These are phyloP conservation scores for Ceratobasidium papillatum DNA, from an alignment of 1,284 basidiomycete genomes.

Conservation along the genomic window DNA sequence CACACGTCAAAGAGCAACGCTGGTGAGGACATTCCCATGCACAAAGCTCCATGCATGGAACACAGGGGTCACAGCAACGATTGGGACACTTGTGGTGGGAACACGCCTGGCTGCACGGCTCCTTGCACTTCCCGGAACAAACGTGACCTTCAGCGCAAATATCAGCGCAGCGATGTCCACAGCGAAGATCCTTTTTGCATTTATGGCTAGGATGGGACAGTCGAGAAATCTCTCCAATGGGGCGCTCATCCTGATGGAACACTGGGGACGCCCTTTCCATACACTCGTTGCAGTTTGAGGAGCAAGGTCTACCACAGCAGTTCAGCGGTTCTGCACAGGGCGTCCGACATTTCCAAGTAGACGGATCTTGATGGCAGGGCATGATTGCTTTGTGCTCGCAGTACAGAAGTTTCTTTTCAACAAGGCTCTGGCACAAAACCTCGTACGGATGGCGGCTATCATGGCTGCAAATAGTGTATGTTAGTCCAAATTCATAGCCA, in stretches of 20 bases:
- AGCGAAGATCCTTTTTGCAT: slow-evolving; percentile 64
- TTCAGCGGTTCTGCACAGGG: slow-evolving; percentile 58
- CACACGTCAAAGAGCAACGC: slow-evolving; percentile 69
- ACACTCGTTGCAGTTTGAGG: slow-evolving; percentile 61
- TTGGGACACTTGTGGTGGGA: slow-evolving; percentile 60
- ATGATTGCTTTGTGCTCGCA: slow-evolving; percentile 67
- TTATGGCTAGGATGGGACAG: slow-evolving; percentile 58
- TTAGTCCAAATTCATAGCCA: neutral
- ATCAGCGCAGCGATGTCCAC: slow-evolving; percentile 64
- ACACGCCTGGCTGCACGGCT: slow-evolving; percentile 66
- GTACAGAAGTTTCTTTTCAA: slow-evolving; percentile 59
- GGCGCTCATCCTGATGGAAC: slow-evolving; percentile 55
- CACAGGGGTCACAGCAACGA: slow-evolving; percentile 64
- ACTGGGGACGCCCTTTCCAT: slow-evolving; percentile 51
- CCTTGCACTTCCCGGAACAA: slow-evolving; percentile 59
- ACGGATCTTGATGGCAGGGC: slow-evolving; percentile 60
- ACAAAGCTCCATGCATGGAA: slow-evolving; percentile 70
- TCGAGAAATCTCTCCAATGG: slow-evolving; percentile 46
- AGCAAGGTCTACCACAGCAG: slow-evolving; percentile 69
- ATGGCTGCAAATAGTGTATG: neutral
- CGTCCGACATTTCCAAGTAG: slow-evolving; percentile 55
- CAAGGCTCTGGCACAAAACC: slow-evolving; percentile 55
- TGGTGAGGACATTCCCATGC: slow-evolving; percentile 66
- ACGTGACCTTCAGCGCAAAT: slow-evolving; percentile 61
- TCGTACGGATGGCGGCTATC: neutral